phyloP scores from a whole-genome alignment of 75 land plant genomes.

The Isoetes taiwanensis region DNA sequence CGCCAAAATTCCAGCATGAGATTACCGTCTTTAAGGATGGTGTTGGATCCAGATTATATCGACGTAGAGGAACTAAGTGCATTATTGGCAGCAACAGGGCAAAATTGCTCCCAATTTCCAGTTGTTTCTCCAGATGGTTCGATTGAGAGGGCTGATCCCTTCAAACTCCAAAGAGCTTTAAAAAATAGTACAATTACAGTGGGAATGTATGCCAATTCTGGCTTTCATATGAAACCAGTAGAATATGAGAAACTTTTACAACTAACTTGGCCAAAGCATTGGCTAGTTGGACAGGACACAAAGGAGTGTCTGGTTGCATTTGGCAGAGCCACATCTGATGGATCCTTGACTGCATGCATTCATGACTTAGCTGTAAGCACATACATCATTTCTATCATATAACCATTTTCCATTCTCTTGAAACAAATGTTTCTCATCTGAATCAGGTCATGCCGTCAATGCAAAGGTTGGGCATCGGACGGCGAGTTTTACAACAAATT shows the following conservation, averaged over 20 bases:
- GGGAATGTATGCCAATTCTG: too few relatives aligned
- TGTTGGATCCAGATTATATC: too few relatives aligned
- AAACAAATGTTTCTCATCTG: neutral
- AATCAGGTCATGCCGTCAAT: conserved; percentile 57
- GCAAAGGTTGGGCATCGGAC: conserved; percentile 54
- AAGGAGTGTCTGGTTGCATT: conserved; percentile 48
- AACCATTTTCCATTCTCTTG: neutral
- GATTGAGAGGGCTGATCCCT: conserved; percentile 25
- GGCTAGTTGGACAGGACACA: too few relatives aligned
- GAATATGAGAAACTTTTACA: too few relatives aligned
- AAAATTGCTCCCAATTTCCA: conserved; percentile 60
- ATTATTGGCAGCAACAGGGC: conserved; percentile 32
- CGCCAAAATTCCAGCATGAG: too few relatives aligned
- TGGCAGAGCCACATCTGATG: conserved; percentile 70
- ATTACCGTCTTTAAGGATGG: too few relatives aligned
- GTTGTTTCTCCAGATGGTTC: conserved; percentile 14
- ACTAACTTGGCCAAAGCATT: too few relatives aligned
- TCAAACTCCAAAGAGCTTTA: conserved; percentile 46
- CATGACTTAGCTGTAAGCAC: conserved; percentile 59
- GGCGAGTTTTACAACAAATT: conserved; percentile 41
- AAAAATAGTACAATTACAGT: conserved; percentile 46
- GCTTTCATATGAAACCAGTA: too few relatives aligned
- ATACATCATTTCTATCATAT: neutral
- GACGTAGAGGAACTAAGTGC: conserved; percentile 32
- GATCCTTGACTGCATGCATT: conserved; percentile 64